Conservation (phyloP, 805 yeast species). For the Suhomyces sp. region DNA sequence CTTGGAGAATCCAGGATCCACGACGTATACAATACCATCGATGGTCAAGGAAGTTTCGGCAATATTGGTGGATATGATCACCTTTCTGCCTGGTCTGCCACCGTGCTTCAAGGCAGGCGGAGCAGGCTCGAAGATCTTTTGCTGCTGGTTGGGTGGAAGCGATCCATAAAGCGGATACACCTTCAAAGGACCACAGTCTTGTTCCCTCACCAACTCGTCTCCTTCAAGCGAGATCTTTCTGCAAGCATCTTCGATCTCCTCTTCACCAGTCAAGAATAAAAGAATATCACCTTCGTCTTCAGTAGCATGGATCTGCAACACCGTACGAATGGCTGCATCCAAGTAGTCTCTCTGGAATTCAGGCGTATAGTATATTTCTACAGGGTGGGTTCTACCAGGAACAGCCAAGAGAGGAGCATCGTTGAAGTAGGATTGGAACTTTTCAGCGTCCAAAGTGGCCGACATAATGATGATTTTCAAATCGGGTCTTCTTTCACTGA, state of each 20-base stretch:
- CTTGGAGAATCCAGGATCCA: constrained; percentile 95
- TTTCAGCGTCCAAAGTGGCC: constrained; percentile 96
- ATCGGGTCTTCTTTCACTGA: constrained; percentile 76
- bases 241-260: constrained; percentile 96
- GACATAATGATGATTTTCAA: constrained; percentile 93
- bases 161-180: constrained; percentile 97
- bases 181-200: constrained; percentile 80
- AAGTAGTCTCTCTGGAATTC: constrained; percentile 93
- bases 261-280: constrained; percentile 91
- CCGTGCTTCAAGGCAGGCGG: constrained; percentile 66
- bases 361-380: constrained; percentile 94
- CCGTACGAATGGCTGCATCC: constrained; percentile 94
- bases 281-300: constrained; percentile 91
- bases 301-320: constrained; percentile 93
- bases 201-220: constrained; percentile 85
- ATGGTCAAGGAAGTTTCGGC: constrained; percentile 98
- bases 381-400: constrained; percentile 98
- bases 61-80: constrained; percentile 88
- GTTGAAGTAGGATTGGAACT: constrained; percentile 85
- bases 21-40: constrained; percentile 95
- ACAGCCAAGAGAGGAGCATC: constrained; percentile 93
- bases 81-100: constrained; percentile 93
- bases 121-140: constrained; percentile 88
- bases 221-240: constrained; percentile 83
- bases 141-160: constrained; percentile 93